Evolutionary conservation across 2,329 filamentous ascomycete species (phyloP).

Genomic region (Epichloe hybrida): DNA sequence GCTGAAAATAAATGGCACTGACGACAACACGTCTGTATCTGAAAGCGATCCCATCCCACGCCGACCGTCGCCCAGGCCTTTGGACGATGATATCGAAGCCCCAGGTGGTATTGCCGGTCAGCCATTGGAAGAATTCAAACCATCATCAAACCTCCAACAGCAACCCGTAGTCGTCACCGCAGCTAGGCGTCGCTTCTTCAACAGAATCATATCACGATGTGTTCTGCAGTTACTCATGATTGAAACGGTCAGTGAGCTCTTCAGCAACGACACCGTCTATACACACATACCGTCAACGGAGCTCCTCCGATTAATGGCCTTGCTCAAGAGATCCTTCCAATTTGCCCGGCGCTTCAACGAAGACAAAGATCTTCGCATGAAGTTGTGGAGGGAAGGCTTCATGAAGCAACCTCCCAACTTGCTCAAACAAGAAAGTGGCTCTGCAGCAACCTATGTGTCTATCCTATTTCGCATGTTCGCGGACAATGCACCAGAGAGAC

Average conservation of each 20-base stretch:
- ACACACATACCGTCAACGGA: slow-evolving; percentile 81
- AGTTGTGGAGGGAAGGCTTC: slow-evolving; percentile 93
- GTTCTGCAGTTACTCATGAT: slow-evolving; percentile 98
- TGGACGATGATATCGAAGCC: slow-evolving; percentile 22
- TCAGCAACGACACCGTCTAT: slow-evolving; percentile 94
- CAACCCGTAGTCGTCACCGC: slow-evolving; percentile 87
- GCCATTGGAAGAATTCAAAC: slow-evolving; percentile 75
- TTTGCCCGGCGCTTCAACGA: slow-evolving; percentile 97
- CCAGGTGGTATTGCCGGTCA: slow-evolving; percentile 21
- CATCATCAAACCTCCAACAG: slow-evolving; percentile 62
- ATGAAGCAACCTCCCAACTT: slow-evolving; percentile 99
- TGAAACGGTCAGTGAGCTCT: slow-evolving; percentile 96
- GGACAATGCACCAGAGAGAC: slow-evolving; percentile 71
- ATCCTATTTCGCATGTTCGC: slow-evolving; percentile 97
- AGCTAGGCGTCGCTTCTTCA: slow-evolving; percentile 89
- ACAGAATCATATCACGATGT: slow-evolving; percentile 97
- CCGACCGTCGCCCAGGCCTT: slow-evolving; percentile 14
- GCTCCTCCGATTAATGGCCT: slow-evolving; percentile 79
- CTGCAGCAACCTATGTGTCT: slow-evolving; percentile 85
- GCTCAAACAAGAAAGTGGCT: slow-evolving; percentile 89
- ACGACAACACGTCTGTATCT: slow-evolving; percentile 21
- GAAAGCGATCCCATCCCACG: slow-evolving; percentile 21
- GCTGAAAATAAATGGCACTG: slow-evolving; percentile 45
- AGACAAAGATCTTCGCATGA: slow-evolving; percentile 88
- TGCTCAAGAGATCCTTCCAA: slow-evolving; percentile 90